Base-by-base conservation (phyloP, 306 rosid genomes). In the Vachellia pachyceras region DNA sequence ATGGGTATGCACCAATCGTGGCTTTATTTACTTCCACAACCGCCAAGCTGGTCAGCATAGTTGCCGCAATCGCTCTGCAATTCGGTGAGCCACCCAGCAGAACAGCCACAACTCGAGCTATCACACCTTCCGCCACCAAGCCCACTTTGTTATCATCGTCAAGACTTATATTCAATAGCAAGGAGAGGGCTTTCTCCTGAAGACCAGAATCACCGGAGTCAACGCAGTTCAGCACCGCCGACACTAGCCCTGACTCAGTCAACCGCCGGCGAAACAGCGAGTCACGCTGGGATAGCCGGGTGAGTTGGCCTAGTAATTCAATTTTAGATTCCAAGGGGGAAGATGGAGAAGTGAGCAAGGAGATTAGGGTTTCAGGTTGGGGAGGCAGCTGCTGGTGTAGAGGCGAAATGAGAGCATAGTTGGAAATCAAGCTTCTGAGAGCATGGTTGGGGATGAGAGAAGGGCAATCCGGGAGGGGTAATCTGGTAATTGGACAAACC, bases 61-160 rank as follows among this genome's bases (percentile, higher is more conserved):
- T 93, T 10, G 97, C 97, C 18, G 97, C 94, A 29, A 91, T 75
- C 44, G 97, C 97, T 15, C 94, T 82, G 85, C 91, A 87, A 64
- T 87, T 89, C 33, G 96, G 73, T 29, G 88, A 78, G 44, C 85
- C 82, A 22, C 87, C 81, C 1, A 29, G 69, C 71, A 93, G 74
- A 40, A 88, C 88, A 1, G 87, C 88, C 8, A 93, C 90, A 66
- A 89, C 80, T n/a, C 79, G 75, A 5, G 77, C 81, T 29, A 93
- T 81, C n/a, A 85, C 94, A 4, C 97, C 97, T 71, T 93, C 97
- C 25, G 97, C 97, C 13, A 90, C 97, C 72, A 93, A 85, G 12
- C 97, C 97, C 40, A 93, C 97, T 72, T 93, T 93, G 92, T 87
- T 86, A 80, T 91, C 92, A 71, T 93, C 97, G 86, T 93, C 97